Evolutionary conservation across 2,329 filamentous ascomycete species (phyloP), one percentile per base, ranked within the genome.

Genomic region (Colletotrichum tanaceti): DNA sequence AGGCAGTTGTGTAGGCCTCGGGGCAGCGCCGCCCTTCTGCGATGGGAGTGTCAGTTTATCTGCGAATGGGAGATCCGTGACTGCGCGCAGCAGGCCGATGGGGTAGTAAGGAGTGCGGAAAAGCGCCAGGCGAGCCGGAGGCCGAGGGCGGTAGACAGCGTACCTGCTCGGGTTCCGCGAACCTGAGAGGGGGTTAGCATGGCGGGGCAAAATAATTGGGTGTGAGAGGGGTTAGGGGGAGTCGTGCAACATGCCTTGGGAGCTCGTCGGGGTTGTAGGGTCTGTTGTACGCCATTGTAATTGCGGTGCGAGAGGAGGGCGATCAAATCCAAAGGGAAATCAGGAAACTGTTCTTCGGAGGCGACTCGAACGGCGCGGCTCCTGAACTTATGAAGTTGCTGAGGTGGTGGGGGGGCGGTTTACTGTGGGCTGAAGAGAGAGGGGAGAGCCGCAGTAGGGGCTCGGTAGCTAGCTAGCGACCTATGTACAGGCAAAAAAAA

Each of bases 211-310:
- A 55, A 41, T 32, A 58, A 63, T 65, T 63, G 43, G 43, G 43
- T 54, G 28, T 32, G 28, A 32, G 57, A 71, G 50, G 53, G 53
- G 62, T 44, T 60, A 43, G 24, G 43, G 43, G 74, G 71, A 68
- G 57, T 71, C 46, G 62, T 59, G 54, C n/a, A 49, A 81, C 91
- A 83, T 86, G 96, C 92, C 93, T 93, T 77, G 95, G 95, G 72
- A 99, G 89, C 78, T 94, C 93, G 84, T 99, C 95, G 41, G 94
- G 94, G 80, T 99, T 97, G 84, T 94, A 96, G 64, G 91, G 89
- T 79, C 90, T 90, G 82, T 97, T 97, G 86, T 98, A 98, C 65
- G 95, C 95, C 95, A 98, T 98, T 70, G 77, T 80, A 72, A 67
- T 41, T 38, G n/a, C 43, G 44, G 57, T 47, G 20, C 20, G 49